A percentile compares a stretch with the other conserved stretches of the same genome.
These are phyloP conservation scores for Stygiomarasmius scandens DNA, from an alignment of 1,284 basidiomycete genomes.

Conservation along the genomic window DNA sequence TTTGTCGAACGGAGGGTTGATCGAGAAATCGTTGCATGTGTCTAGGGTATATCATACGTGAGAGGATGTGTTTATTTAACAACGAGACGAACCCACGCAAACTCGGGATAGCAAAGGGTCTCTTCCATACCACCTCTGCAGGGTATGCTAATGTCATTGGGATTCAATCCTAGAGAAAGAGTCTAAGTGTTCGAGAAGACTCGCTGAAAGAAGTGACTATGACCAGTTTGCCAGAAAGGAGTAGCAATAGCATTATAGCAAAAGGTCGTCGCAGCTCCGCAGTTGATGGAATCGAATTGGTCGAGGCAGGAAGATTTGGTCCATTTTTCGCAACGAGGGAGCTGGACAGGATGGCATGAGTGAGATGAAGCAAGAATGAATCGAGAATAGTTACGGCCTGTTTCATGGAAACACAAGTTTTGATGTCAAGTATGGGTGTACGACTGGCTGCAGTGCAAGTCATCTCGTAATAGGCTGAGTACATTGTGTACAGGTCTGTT, in stretches of 20 bases:
- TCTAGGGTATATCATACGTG: slow-evolving; percentile 30
- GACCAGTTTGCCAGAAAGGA: slow-evolving; percentile 42
- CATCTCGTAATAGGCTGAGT: slow-evolving; percentile 49
- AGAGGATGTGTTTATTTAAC: slow-evolving; percentile 7
- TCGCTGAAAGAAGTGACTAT: no score
- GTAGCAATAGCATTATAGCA: slow-evolving; percentile 39
- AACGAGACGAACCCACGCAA: slow-evolving; percentile 38
- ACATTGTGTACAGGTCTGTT: slow-evolving; percentile 48
- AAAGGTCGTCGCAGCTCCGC: slow-evolving; percentile 51
- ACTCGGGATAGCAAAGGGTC: slow-evolving; percentile 54
- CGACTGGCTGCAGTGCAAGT: slow-evolving; percentile 51
- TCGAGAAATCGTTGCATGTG: slow-evolving; percentile 58
- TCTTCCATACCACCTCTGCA: slow-evolving; percentile 48
- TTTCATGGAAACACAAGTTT: slow-evolving; percentile 53
- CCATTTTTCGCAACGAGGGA: slow-evolving; percentile 54
- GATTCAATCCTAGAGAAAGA: slow-evolving; percentile 47
- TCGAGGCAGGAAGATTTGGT: slow-evolving; percentile 47
- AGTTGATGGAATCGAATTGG: slow-evolving; percentile 53
- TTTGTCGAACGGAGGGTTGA: slow-evolving; percentile 49
- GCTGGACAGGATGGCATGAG: slow-evolving; percentile 26
- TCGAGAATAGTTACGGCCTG: slow-evolving; percentile 35
- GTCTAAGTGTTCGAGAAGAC: no score
- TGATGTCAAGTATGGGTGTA: slow-evolving; percentile 23
- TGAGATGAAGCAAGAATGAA: not conserved
- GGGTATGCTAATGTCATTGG: slow-evolving; percentile 64